These are phyloP conservation scores for Trichophyton rubrum DNA, from an alignment of 2,329 filamentous ascomycete genomes.

Conservation along the genomic window DNA sequence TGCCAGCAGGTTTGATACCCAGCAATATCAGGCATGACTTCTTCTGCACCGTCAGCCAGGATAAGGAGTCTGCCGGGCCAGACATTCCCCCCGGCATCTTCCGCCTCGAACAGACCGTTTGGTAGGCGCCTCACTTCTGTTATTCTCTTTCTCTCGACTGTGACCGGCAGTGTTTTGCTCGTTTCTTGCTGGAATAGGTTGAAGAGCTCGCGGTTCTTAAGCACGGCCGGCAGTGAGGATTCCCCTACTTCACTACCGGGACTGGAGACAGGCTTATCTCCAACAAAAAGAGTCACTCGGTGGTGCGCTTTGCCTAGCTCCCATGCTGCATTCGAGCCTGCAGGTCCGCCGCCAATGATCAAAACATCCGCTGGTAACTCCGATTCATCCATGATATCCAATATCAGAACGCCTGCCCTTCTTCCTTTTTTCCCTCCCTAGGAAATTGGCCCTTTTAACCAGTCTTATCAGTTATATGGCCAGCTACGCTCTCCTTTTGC, in stretches of 20 bases:
- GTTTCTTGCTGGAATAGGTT: neutral
- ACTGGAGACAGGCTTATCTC: neutral
- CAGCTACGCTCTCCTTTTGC: neutral
- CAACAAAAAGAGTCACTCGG: conserved; percentile 31
- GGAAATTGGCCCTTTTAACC: neutral
- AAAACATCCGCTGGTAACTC: conserved; percentile 11
- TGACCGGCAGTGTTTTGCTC: neutral
- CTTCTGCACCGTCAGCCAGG: conserved; percentile 42
- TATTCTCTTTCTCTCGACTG: neutral
- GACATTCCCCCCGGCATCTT: conserved; percentile 31
- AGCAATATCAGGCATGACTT: conserved; percentile 40
- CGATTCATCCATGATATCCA: neutral
- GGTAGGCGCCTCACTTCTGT: neutral
- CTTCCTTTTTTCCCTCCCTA: neutral
- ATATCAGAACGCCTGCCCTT: neutral
- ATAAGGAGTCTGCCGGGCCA: conserved; percentile 44
- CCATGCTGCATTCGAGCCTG: conserved; percentile 23
- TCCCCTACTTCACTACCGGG: neutral
- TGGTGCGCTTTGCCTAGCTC: conserved; percentile 29
- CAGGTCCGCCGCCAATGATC: conserved; percentile 23
- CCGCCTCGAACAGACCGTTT: conserved; percentile 23
- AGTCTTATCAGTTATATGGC: neutral
- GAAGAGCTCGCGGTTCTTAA: neutral
- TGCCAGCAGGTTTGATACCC: conserved; percentile 46
- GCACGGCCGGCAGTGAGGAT: neutral